Evolutionary conservation across 495 filamentous ascomycete genomes (phyloP).

Genomic region (Venustampulla echinocandica): DNA sequence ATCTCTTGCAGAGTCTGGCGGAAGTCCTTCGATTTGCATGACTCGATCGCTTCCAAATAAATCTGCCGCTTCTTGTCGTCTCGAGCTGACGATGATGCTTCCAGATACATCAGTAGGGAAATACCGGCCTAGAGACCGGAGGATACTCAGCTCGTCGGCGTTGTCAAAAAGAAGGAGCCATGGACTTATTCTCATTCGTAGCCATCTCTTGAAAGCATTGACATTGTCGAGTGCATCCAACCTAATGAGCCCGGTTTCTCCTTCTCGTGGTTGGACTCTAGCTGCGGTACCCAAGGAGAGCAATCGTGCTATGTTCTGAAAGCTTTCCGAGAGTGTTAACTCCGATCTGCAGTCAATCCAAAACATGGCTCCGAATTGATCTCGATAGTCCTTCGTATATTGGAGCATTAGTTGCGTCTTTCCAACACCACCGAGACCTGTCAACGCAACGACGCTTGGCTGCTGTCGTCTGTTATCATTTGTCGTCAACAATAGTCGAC

Average conservation of each 20-base stretch:
- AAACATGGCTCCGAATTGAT: background rate
- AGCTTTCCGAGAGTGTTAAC: background rate
- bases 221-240: background rate
- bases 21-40: background rate
- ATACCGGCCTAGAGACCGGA: background rate
- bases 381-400: background rate
- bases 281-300: background rate
- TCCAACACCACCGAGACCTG: background rate
- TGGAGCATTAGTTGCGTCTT: background rate
- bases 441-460: background rate
- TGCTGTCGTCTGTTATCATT: background rate
- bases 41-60: background rate
- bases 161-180: background rate
- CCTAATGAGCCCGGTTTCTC: background rate
- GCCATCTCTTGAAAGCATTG: background rate
- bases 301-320: background rate
- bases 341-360: background rate
- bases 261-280: background rate
- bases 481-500: background rate
- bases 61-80: background rate
- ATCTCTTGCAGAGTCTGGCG: background rate
- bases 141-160: background rate
- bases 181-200: background rate
- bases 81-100: background rate
- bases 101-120: background rate